These are phyloP conservation scores for Saxophila tyrrhenica DNA, from an alignment of 495 filamentous ascomycete genomes.

Conservation along the genomic window DNA sequence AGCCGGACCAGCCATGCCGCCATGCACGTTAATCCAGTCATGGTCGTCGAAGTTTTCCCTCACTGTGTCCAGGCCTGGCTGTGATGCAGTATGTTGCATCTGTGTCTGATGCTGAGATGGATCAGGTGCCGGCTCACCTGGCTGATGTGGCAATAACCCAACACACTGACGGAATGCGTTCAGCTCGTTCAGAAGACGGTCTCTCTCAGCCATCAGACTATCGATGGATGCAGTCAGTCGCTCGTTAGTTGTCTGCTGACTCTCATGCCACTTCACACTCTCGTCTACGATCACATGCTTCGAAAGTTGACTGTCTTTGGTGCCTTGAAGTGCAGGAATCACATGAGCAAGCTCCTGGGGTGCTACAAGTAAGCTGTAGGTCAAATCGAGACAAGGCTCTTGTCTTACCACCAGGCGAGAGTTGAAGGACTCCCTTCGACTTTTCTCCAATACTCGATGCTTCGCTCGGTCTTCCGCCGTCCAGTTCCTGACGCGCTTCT, in stretches of 20 bases:
- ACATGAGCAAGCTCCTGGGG: not conserved
- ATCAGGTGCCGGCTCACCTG: not conserved
- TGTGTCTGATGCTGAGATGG: not conserved
- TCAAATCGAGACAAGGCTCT: not conserved
- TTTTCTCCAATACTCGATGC: not conserved
- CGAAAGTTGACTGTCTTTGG: not conserved
- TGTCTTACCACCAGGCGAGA: not conserved
- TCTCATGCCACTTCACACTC: not conserved
- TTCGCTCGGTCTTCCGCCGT: not conserved
- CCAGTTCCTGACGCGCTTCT: not conserved
- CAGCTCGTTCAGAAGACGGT: not conserved
- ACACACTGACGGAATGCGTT: not conserved
- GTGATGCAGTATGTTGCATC: not conserved
- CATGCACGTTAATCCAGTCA: no score
- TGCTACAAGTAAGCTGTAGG: not conserved
- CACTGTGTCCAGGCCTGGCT: no score
- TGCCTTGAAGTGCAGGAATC: not conserved
- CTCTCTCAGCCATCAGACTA: not conserved
- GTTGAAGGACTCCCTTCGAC: not conserved
- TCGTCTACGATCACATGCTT: not conserved
- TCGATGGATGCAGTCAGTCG: not conserved
- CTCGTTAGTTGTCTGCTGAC: not conserved
- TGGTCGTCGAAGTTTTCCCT: no score
- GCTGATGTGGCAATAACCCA: not conserved
- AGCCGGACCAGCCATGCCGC: no score